These are phyloP conservation scores for Aspergillus udagawae DNA, from an alignment of 2,329 filamentous ascomycete genomes.

Conservation along the genomic window DNA sequence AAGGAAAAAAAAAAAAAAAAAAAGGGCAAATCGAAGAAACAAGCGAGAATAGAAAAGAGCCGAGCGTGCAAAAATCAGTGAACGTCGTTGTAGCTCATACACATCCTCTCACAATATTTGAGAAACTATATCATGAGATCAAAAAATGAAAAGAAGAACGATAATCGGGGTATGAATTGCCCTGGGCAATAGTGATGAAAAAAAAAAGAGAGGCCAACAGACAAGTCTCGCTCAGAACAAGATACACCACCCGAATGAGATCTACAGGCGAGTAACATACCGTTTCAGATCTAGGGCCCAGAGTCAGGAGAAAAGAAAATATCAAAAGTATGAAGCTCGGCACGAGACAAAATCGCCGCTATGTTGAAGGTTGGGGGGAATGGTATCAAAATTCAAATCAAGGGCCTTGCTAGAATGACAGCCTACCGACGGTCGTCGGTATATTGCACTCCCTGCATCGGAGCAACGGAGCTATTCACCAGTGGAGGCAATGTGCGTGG, in stretches of 20 bases:
- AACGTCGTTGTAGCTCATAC: not conserved
- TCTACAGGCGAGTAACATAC: slow-evolving; percentile 15
- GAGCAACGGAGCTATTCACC: slow-evolving; percentile 41
- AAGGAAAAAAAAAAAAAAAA: not conserved
- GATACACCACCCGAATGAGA: slow-evolving; percentile 16
- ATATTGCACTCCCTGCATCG: slow-evolving; percentile 51
- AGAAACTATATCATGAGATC: not conserved
- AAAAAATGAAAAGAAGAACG: slow-evolving; percentile 4
- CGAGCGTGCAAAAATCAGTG: not conserved
- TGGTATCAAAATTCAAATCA: not conserved
- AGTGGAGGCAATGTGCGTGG: slow-evolving; percentile 46
- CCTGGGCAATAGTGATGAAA: slow-evolving; percentile 1
- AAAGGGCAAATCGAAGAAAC: not conserved
- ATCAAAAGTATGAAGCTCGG: not conserved
- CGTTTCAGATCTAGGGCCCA: slow-evolving; percentile 2
- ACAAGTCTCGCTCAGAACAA: slow-evolving; percentile 8
- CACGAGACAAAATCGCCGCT: not conserved
- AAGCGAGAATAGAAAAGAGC: not conserved
- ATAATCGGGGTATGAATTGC: not conserved
- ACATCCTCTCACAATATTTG: not conserved
- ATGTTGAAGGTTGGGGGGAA: not conserved
- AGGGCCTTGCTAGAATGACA: not conserved
- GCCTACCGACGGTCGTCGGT: slow-evolving; percentile 44
- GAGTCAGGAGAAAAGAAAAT: not conserved
- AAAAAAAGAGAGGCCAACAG: slow-evolving; percentile 5